phyloP scores from a whole-genome alignment of 1,139 yeast species.

The Kodamaea derodonti region DNA sequence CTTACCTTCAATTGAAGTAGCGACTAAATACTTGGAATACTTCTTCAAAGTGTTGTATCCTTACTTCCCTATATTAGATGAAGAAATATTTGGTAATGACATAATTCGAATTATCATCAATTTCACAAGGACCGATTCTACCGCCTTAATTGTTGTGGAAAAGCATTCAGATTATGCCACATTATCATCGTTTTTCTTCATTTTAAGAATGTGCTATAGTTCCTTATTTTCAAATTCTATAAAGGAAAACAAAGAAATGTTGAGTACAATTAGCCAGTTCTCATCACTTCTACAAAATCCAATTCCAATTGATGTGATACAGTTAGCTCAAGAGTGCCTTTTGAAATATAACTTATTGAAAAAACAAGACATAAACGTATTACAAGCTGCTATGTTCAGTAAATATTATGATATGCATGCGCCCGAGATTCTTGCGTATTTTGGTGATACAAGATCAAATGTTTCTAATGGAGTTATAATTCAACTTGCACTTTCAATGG shows the following conservation, averaged over 20 bases:
- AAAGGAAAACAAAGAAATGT: conserved; percentile 4
- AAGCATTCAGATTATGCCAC: conserved; percentile 10
- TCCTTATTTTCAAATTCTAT: conserved; percentile 9
- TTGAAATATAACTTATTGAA: conserved; percentile 9
- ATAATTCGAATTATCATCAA: conserved; percentile 7
- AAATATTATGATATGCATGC: conserved; percentile 24
- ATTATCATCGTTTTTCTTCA: conserved; percentile 7
- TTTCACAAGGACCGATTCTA: conserved; percentile 1
- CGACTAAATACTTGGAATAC: conserved; percentile 7
- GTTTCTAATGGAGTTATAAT: conserved; percentile 10
- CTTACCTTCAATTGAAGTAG: conserved; percentile 6
- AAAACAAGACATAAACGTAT: conserved; percentile 13
- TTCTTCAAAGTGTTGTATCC: conserved; percentile 11
- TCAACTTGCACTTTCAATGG: conserved; percentile 13
- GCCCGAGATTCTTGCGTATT: conserved; percentile 28
- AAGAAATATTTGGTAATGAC: conserved; percentile 8
- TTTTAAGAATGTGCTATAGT: conserved; percentile 9
- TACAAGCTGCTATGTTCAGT: conserved; percentile 18
- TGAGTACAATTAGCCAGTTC: neutral
- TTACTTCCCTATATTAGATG: conserved; percentile 13
- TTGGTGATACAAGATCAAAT: conserved; percentile 8
- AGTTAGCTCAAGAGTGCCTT: conserved; percentile 17
- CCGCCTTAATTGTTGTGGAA: conserved; percentile 2
- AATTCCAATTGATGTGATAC: conserved; percentile 16
- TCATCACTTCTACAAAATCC: conserved; percentile 13